A percentile compares a stretch with the other conserved stretches of the same genome.
Conservation (phyloP, 805 yeast species). For the Yueomyces sinensis region DNA sequence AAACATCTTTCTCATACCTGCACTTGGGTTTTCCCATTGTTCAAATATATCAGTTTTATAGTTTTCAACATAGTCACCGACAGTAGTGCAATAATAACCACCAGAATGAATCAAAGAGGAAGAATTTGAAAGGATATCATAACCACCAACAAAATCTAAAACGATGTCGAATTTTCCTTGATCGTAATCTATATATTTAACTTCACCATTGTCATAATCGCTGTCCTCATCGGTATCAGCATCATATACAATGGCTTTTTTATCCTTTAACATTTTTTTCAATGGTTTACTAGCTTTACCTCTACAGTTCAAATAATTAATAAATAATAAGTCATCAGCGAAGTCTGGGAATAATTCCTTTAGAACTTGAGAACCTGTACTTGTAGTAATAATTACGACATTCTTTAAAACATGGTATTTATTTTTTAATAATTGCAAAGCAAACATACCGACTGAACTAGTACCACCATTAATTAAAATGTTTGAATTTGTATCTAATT, state of each 20-base stretch:
- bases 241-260: conserved; percentile 24
- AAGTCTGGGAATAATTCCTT: conserved; percentile 27
- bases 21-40: conserved; percentile 25
- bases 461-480: conserved; percentile 67
- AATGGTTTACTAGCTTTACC: conserved; percentile 22
- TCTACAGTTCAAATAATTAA: conserved; percentile 22
- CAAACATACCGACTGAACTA: conserved; percentile 56
- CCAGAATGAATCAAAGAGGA: conserved; percentile 32
- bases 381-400: conserved; percentile 48
- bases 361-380: conserved; percentile 34
- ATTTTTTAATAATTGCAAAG: conserved; percentile 44
- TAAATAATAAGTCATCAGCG: conserved; percentile 27
- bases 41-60: conserved; percentile 26
- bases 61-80: conserved; percentile 43
- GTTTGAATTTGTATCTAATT: conserved; percentile 29
- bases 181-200: conserved; percentile 7
- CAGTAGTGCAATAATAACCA: conserved; percentile 43
- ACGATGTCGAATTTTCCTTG: conserved; percentile 46
- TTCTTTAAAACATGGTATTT: conserved; percentile 33
- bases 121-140: conserved; percentile 34
- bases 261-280: conserved; percentile 20
- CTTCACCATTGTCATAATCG: conserved; percentile 13
- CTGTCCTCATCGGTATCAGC: conserved; percentile 14
- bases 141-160: conserved; percentile 63
- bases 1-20: conserved; percentile 24